Evolutionary conservation across 2,329 filamentous ascomycete species (phyloP), one percentile per base, ranked within the genome.

Genomic region (Plenodomus lindquistii): DNA sequence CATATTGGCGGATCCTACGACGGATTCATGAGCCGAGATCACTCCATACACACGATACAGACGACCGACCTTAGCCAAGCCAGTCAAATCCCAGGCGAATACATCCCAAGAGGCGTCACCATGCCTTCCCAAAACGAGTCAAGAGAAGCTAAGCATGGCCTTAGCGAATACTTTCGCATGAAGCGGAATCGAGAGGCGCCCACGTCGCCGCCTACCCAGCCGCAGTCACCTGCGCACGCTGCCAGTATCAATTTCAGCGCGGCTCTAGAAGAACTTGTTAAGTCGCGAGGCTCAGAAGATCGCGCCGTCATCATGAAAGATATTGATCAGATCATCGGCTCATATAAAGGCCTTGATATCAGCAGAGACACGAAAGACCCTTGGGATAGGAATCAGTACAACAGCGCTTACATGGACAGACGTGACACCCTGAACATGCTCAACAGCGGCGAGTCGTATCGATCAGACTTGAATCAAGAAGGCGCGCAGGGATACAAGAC

Each of bases 241-340:
- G 40, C 56, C 4, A 54, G 44, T 29, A 46, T 57, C 34, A 53
- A 56, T 29, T 59, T 61, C 40, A 60, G 51, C 39, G 57, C 52
- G 7, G 60, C 62, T n/a, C 53, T 67, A 4, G 54, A 65, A 22
- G 47, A 65, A 18, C 44, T 65, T 9, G 46, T 61, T 6, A 54
- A 54, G 41, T 44, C 55, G 15, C 54, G 48, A 37, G 50, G 50
- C n/a, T 47, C 47, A 15, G 47, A 61, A 29, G 60, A 66, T n/a
- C 60, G 48, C 11, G 50, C 50, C 29, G 42, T 54, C 5, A 62
- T 65, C 36, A 65, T 68, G 61, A 59, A 63, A 44, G 63, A 71
- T 19, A 70, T 72, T 21, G 63, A 70, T 37, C 59, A 70, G 34
- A 67, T 71, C 22, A 66, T 69, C 37, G 55, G 51, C 18, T 60